Evolutionary conservation across 2,329 filamentous ascomycete genomes (phyloP).

Genomic region (Dichotomopilus funicola): DNA sequence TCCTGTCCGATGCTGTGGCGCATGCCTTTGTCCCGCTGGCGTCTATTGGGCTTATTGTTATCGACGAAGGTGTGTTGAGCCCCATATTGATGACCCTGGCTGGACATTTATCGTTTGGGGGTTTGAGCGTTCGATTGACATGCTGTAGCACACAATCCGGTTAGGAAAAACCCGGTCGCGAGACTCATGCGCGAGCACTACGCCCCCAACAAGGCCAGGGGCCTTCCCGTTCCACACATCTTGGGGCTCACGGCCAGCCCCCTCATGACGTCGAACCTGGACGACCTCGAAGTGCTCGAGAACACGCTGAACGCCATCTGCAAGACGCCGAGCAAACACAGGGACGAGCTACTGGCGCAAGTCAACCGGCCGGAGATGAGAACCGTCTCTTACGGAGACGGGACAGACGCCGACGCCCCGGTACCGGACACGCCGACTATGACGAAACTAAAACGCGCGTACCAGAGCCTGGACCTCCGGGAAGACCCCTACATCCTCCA

Average conservation of each 20-base stretch:
- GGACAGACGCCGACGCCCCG: slow-evolving; percentile 24
- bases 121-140: slow-evolving; percentile 12
- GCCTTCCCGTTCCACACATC: slow-evolving; percentile 52
- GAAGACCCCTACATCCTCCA: slow-evolving; percentile 54
- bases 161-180: slow-evolving; percentile 55
- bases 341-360: slow-evolving; percentile 61
- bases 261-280: slow-evolving; percentile 51
- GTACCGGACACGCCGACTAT: slow-evolving; percentile 33
- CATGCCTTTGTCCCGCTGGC: slow-evolving; percentile 67
- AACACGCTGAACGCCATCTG: slow-evolving; percentile 62
- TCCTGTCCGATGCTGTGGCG: slow-evolving; percentile 65
- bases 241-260: slow-evolving; percentile 79
- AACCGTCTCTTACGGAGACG: slow-evolving; percentile 29
- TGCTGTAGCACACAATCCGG: slow-evolving; percentile 64
- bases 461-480: slow-evolving; percentile 44
- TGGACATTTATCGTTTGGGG: background rate
- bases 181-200: slow-evolving; percentile 71
- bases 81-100: background rate
- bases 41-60: slow-evolving; percentile 61
- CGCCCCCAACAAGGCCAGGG: slow-evolving; percentile 38
- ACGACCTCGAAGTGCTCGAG: slow-evolving; percentile 58
- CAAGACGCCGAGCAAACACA: slow-evolving; percentile 60
- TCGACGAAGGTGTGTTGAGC: slow-evolving; percentile 65
- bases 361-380: slow-evolving; percentile 59
- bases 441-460: slow-evolving; percentile 36